Conservation (phyloP, 176 grass and related monocot species). For the Cocos nucifera region DNA sequence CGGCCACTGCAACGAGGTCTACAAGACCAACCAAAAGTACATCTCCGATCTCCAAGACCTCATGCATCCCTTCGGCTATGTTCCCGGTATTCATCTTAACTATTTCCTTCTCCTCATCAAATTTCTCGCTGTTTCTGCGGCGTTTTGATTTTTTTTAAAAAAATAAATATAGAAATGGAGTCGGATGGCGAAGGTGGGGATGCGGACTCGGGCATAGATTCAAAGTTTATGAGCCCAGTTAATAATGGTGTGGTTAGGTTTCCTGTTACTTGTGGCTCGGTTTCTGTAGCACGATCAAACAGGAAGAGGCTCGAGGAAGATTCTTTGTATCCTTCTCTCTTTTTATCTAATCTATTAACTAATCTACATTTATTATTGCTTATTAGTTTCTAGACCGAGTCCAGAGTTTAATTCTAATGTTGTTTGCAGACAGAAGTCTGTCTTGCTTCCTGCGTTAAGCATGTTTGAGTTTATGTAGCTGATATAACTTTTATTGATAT, state of each 20-base stretch:
- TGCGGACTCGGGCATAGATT: neutral
- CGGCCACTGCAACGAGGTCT: constrained; percentile 64
- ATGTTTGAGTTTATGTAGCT: too few species aligned
- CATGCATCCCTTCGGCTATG: constrained; percentile 51
- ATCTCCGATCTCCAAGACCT: constrained; percentile 38
- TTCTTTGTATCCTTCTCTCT: constrained; percentile 60
- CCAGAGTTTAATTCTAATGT: too few species aligned
- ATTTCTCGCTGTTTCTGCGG: too few species aligned
- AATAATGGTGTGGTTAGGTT: constrained; percentile 4
- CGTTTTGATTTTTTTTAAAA: too few species aligned
- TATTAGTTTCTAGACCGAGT: too few species aligned
- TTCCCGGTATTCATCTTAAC: constrained; percentile 17
- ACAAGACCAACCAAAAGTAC: constrained; percentile 42
- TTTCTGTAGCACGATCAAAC: constrained; percentile 30
- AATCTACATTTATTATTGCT: too few species aligned
- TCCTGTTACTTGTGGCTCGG: constrained; percentile 17
- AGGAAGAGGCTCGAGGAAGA: constrained; percentile 28
- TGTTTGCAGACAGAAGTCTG: too few species aligned
- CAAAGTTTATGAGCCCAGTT: constrained; percentile 4
- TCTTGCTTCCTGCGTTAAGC: too few species aligned
- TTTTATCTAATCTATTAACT: too few species aligned
- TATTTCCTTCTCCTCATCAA: neutral
- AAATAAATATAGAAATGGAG: constrained; percentile 23
- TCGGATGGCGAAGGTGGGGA: constrained; percentile 11
- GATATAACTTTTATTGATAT: too few species aligned